These are phyloP conservation scores for Sarocladium brachiariae DNA, from an alignment of 2,329 filamentous ascomycete genomes.

Conservation along the genomic window DNA sequence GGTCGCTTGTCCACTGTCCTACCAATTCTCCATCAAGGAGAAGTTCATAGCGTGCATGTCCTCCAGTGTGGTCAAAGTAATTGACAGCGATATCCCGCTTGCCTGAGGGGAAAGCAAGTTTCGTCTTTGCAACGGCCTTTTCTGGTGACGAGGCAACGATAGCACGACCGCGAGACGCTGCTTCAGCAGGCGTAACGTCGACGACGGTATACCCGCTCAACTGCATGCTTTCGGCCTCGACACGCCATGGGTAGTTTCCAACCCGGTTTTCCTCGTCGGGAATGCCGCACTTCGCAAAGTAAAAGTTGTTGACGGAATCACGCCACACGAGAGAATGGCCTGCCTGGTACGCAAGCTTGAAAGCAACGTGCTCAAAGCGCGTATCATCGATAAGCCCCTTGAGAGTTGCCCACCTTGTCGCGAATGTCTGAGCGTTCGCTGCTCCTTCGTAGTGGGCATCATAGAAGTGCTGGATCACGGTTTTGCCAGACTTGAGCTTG, in stretches of 20 bases:
- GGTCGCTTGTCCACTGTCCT: slow-evolving; percentile 52
- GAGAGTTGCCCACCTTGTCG: slow-evolving; percentile 45
- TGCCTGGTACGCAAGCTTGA: slow-evolving; percentile 56
- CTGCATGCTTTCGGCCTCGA: slow-evolving; percentile 61
- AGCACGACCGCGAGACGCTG: slow-evolving; percentile 47
- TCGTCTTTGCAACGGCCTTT: slow-evolving; percentile 39
- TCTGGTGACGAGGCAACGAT: slow-evolving; percentile 47
- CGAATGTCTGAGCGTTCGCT: slow-evolving; percentile 53
- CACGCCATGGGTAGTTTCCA: slow-evolving; percentile 54
- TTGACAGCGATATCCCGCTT: slow-evolving; percentile 58
- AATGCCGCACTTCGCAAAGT: slow-evolving; percentile 53
- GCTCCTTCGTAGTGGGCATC: slow-evolving; percentile 55
- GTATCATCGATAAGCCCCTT: slow-evolving; percentile 50
- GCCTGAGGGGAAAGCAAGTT: slow-evolving; percentile 40
- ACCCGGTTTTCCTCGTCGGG: slow-evolving; percentile 50
- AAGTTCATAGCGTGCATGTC: slow-evolving; percentile 47
- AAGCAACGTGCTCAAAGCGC: slow-evolving; percentile 51
- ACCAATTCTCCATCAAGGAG: slow-evolving; percentile 45
- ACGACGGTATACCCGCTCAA: slow-evolving; percentile 50
- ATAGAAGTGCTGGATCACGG: slow-evolving; percentile 62
- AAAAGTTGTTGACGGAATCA: slow-evolving; percentile 60
- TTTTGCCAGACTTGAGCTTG: slow-evolving; percentile 53
- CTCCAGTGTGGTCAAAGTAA: slow-evolving; percentile 56
- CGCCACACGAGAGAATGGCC: slow-evolving; percentile 66
- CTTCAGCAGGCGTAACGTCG: slow-evolving; percentile 49